A percentile compares a stretch with the other conserved stretches of the same genome.
Conservation (phyloP, 495 filamentous ascomycete species). For the Aspergillus haitiensis region DNA sequence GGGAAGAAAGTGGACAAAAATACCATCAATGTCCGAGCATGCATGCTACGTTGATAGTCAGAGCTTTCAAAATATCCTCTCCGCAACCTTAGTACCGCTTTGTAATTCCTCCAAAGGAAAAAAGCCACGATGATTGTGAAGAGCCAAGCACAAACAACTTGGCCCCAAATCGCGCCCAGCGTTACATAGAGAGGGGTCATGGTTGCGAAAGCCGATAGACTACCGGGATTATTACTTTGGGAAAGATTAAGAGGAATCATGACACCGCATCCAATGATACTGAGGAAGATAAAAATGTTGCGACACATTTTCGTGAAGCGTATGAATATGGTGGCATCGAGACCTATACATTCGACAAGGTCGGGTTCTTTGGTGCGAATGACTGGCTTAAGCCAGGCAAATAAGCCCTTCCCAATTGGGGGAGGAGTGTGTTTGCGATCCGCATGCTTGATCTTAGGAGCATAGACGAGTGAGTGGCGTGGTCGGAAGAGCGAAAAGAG, state of each 20-base stretch:
- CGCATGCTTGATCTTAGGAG: constrained; percentile 89
- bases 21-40: constrained; percentile 88
- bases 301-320: constrained; percentile 89
- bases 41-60: constrained; percentile 86
- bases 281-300: constrained; percentile 76
- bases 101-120: constrained; percentile 92
- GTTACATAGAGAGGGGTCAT: constrained; percentile 55
- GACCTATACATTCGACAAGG: constrained; percentile 73
- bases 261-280: constrained; percentile 71
- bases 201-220: constrained; percentile 44
- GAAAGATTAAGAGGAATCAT: constrained; percentile 82
- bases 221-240: constrained; percentile 36
- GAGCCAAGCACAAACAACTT: constrained; percentile 75
- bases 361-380: constrained; percentile 72
- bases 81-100: constrained; percentile 65
- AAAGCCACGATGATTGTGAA: constrained; percentile 73
- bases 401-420: constrained; percentile 78
- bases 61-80: constrained; percentile 79
- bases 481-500: constrained; percentile 88
- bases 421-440: constrained; percentile 93
- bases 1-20: constrained; percentile 2
- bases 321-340: constrained; percentile 90
- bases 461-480: constrained; percentile 87
- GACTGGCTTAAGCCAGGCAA: constrained; percentile 82
- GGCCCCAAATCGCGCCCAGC: constrained; percentile 65